Percentiles rank a stretch among this genome's conserved stretches.
Evolutionary conservation across 768 basidiomycete species (phyloP).

Genomic region (Albatrellus ellisii): DNA sequence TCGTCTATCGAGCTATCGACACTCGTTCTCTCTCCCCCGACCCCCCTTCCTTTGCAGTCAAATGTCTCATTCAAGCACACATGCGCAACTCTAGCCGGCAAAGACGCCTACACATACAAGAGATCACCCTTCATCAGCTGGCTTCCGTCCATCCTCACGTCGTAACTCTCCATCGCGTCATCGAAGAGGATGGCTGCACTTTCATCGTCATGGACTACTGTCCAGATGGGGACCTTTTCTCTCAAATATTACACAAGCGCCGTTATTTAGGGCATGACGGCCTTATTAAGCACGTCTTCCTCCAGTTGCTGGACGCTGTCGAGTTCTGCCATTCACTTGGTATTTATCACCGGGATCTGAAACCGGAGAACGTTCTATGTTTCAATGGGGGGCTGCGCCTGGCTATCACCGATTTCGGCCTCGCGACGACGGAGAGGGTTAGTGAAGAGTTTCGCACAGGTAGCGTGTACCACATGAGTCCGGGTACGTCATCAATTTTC

Average conservation of each 20-base stretch:
- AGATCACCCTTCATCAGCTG: slow-evolving; percentile 71
- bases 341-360: slow-evolving; percentile 94
- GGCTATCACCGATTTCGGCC: slow-evolving; percentile 89
- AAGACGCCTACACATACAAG: slow-evolving; percentile 66
- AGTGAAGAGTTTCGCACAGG: slow-evolving; percentile 90
- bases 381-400: slow-evolving; percentile 65
- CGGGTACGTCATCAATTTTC: slow-evolving; percentile 38
- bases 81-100: slow-evolving; percentile 39
- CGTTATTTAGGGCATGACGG: slow-evolving; percentile 75
- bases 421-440: slow-evolving; percentile 77
- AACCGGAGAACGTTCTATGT: slow-evolving; percentile 93
- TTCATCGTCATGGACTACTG: slow-evolving; percentile 94
- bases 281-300: slow-evolving; percentile 81
- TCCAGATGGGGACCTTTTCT: slow-evolving; percentile 82
- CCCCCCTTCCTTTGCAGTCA: slow-evolving; percentile 69
- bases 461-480: slow-evolving; percentile 98
- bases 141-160: slow-evolving; percentile 68
- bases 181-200: slow-evolving; percentile 71
- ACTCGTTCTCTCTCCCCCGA: slow-evolving; percentile 22
- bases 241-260: slow-evolving; percentile 69
- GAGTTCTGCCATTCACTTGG: slow-evolving; percentile 85
- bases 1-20: slow-evolving; percentile 85
- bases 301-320: slow-evolving; percentile 88
- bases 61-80: slow-evolving; percentile 62
- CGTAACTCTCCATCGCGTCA: slow-evolving; percentile 78